These are phyloP conservation scores for Tetrahymena borealis DNA, from an alignment of 73 alveolate species.

Conservation along the genomic window DNA sequence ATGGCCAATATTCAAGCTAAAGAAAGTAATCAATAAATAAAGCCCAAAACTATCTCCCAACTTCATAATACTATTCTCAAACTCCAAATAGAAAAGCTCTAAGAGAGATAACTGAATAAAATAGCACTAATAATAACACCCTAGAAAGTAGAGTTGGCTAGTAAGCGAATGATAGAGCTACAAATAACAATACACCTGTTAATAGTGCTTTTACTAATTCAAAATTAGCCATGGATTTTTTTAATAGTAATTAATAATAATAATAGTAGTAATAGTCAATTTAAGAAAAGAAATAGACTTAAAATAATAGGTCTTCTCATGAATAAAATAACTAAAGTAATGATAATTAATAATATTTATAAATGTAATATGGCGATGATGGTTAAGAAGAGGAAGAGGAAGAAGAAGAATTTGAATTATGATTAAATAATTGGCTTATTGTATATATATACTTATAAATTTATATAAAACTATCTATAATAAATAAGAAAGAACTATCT, in stretches of 20 bases:
- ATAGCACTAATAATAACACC: neutral
- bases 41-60: neutral
- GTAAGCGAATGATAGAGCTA: neutral
- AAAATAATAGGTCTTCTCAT: neutral
- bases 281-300: no score
- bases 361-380: neutral
- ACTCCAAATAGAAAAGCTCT: neutral
- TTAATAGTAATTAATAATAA: neutral
- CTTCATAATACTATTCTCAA: neutral
- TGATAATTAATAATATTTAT: neutral
- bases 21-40: neutral
- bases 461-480: no score
- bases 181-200: neutral
- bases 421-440: neutral
- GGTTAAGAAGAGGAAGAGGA: neutral
- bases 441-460: no score
- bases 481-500: no score
- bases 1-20: neutral
- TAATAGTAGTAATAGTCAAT: neutral
- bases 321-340: neutral
- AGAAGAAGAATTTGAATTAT: neutral
- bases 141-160: neutral
- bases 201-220: neutral
- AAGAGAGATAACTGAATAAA: neutral
- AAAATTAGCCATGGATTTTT: neutral